phyloP scores from a whole-genome alignment of 148 eudicot species.

The Drosera capensis region DNA sequence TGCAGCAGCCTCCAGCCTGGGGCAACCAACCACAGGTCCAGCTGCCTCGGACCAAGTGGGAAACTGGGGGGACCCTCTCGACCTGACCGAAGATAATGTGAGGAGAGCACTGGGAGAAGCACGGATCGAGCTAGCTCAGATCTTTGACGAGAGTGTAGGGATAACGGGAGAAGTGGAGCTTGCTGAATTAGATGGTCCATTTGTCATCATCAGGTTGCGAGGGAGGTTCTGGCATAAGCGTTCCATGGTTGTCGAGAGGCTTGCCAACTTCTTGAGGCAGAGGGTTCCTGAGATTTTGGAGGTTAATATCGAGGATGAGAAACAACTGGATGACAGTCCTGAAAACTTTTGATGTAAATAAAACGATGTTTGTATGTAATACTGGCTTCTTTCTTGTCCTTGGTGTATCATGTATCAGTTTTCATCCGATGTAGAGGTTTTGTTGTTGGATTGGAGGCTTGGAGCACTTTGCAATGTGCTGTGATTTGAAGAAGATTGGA shows the following conservation, averaged over 20 bases:
- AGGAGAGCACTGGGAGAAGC: conserved; percentile 56
- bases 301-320: conserved; percentile 95
- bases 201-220: conserved; percentile 63
- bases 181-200: conserved; percentile 85
- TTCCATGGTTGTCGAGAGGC: conserved; percentile 51
- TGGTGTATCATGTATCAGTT: too few species aligned
- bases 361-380: too few species aligned
- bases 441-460: too few species aligned
- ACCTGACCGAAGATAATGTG: conserved; percentile 78
- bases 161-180: conserved; percentile 81
- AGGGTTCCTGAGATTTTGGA: conserved; percentile 87
- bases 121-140: conserved; percentile 49
- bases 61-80: conserved; percentile 49
- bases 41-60: too few species aligned
- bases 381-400: too few species aligned
- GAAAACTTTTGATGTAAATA: conserved; percentile 49
- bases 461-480: too few species aligned
- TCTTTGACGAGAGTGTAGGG: conserved; percentile 69
- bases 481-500: too few species aligned
- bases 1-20: neutral
- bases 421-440: too few species aligned
- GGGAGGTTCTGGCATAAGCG: conserved; percentile 85
- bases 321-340: conserved; percentile 88
- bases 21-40: too few species aligned
- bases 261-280: conserved; percentile 71